Evolutionary conservation across 1,139 yeast species (phyloP).

Genomic region (Sugiyamaella pinicola): DNA sequence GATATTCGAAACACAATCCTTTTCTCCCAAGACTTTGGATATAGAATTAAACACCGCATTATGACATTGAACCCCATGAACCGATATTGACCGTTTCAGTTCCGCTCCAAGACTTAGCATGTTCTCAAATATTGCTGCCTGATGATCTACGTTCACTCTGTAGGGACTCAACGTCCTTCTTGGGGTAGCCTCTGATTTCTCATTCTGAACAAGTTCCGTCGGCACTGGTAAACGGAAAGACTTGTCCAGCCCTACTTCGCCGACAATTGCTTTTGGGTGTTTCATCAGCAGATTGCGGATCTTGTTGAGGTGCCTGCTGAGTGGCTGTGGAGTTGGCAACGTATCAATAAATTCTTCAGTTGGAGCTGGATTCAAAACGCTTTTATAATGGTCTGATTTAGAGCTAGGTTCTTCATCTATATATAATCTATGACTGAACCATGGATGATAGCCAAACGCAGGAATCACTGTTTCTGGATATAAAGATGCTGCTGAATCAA

Average conservation of each 20-base stretch:
- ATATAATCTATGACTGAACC: conserved; percentile 74
- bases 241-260: conserved; percentile 89
- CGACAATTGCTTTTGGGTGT: conserved; percentile 50
- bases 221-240: conserved; percentile 62
- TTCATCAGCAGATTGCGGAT: conserved; percentile 40
- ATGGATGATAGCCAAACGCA: conserved; percentile 86
- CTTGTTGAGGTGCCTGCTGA: conserved; percentile 46
- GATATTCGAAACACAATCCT: conserved; percentile 42
- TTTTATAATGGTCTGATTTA: conserved; percentile 55
- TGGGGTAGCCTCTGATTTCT: not conserved
- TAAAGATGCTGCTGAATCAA: conserved; percentile 35
- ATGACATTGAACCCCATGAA: conserved; percentile 85
- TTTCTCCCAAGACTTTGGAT: conserved; percentile 25
- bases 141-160: conserved; percentile 66
- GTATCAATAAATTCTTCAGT: conserved; percentile 46
- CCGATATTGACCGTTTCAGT: conserved; percentile 57
- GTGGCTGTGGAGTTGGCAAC: conserved; percentile 64
- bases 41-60: conserved; percentile 57
- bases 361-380: conserved; percentile 51
- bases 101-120: conserved; percentile 60
- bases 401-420: conserved; percentile 30
- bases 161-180: conserved; percentile 47
- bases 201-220: conserved; percentile 1
- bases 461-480: conserved; percentile 51
- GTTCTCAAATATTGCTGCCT: conserved; percentile 51